Evolutionary conservation across 768 basidiomycete species (phyloP), one percentile per base, ranked within the genome.

Genomic region (Boletus rufocinnamomeus): DNA sequence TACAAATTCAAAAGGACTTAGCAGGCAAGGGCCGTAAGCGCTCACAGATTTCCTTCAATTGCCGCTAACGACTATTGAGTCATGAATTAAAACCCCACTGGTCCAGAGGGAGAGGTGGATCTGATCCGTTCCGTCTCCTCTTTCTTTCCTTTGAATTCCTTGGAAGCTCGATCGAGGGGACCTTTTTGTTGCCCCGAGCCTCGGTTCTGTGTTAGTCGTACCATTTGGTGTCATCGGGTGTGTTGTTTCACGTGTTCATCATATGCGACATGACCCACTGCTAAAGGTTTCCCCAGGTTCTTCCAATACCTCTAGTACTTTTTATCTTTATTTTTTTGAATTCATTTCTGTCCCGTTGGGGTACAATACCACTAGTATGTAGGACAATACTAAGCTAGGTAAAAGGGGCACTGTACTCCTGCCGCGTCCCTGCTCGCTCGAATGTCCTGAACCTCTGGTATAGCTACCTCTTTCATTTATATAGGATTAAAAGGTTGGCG

Each of bases 301-400:
- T 95, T 91, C 77, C 92, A 93, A 45, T 95, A 95, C 78, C 80
- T 95, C 58, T 95, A 93, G 94, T 96, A 89, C 74, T 69, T n/a
- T n/a, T n/a, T n/a, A n/a, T n/a, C n/a, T n/a, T n/a, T n/a, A n/a
- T n/a, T n/a, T n/a, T n/a, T n/a, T n/a, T n/a, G n/a, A n/a, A n/a
- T n/a, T n/a, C n/a, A n/a, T n/a, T n/a, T n/a, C n/a, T n/a, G n/a
- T n/a, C n/a, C n/a, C n/a, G n/a, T n/a, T n/a, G n/a, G n/a, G n/a
- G n/a, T n/a, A n/a, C n/a, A n/a, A n/a, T n/a, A n/a, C n/a, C n/a
- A n/a, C n/a, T n/a, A n/a, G n/a, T n/a, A n/a, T n/a, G n/a, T n/a
- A n/a, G n/a, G n/a, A n/a, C n/a, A n/a, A n/a, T n/a, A n/a, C n/a
- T n/a, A n/a, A n/a, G n/a, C n/a, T n/a, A n/a, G n/a, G n/a, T n/a